Conservation (phyloP, 352 stramenopile species). For the Phytophthora boehmeriae region DNA sequence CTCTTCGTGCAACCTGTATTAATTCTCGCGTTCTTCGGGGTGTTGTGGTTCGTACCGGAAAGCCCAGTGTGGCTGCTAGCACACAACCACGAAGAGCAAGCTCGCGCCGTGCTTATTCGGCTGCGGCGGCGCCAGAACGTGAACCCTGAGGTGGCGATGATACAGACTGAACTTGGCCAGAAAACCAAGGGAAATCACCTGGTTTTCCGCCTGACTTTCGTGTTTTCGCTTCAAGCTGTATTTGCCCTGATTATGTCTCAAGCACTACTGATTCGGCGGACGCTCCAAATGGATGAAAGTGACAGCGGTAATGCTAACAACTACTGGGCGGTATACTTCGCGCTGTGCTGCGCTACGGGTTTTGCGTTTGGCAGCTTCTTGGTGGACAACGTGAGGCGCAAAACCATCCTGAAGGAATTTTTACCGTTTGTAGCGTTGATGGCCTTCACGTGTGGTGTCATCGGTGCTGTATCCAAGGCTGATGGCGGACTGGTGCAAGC, state of each 20-base stretch:
- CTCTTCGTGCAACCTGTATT: conserved; percentile 67
- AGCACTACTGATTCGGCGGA: conserved; percentile 53
- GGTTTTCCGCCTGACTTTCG: conserved; percentile 65
- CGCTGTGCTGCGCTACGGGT: conserved; percentile 49
- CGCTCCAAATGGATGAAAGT: conserved; percentile 37
- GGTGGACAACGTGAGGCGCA: conserved; percentile 85
- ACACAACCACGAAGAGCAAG: conserved; percentile 60
- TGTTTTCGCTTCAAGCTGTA: conserved; percentile 63
- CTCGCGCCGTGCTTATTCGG: conserved; percentile 54
- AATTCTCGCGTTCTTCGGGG: conserved; percentile 57
- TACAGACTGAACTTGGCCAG: conserved; percentile 62
- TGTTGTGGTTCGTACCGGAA: conserved; percentile 77
- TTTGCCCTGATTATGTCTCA: conserved; percentile 77
- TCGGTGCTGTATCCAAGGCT: conserved; percentile 42
- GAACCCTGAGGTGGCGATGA: conserved; percentile 55
- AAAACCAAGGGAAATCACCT: conserved; percentile 58
- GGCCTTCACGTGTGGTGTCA: conserved; percentile 62
- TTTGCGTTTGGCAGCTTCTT: conserved; percentile 79
- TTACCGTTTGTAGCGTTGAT: conserved; percentile 72
- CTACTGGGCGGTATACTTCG: conserved; percentile 69
- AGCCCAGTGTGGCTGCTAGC: conserved; percentile 79
- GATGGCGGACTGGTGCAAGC: conserved; percentile 49
- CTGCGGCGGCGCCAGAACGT: conserved; percentile 77
- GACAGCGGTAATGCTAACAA: conserved; percentile 28
- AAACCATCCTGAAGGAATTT: conserved; percentile 91